phyloP scores from a whole-genome alignment of 257 asterid genomes.

The Jacaranda mimosifolia region DNA sequence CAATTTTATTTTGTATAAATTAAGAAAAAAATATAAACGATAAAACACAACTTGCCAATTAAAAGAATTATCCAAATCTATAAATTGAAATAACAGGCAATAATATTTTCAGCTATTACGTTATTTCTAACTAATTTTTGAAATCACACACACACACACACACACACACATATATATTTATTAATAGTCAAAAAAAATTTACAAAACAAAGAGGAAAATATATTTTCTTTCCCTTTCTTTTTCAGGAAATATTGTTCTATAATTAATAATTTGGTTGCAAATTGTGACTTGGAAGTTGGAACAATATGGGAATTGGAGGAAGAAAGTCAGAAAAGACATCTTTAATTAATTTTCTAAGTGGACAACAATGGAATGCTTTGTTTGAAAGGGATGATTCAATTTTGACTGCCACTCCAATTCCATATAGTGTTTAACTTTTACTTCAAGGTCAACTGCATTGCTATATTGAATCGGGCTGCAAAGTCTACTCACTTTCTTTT shows the following conservation, averaged over 20 bases:
- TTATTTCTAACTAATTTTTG: no score
- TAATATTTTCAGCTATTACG: no score
- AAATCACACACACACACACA: no score
- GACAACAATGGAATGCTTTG: neutral
- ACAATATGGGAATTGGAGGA: neutral
- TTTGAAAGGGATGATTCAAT: neutral
- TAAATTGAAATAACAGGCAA: no score
- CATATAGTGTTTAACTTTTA: neutral
- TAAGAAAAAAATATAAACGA: neutral
- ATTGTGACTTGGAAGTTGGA: conserved; percentile 21
- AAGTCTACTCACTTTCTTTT: neutral
- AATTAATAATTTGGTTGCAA: neutral
- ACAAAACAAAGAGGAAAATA: neutral
- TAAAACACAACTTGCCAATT: neutral
- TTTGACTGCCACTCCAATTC: neutral
- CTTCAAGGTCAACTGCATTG: conserved; percentile 13
- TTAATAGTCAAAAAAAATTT: no score
- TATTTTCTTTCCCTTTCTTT: neutral
- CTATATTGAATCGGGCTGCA: neutral
- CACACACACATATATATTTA: no score
- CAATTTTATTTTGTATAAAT: neutral
- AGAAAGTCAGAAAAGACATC: neutral
- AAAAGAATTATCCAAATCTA: no score
- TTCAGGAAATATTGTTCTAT: no score
- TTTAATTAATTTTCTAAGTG: neutral